Conservation (phyloP, 2,329 filamentous ascomycete genomes). For the Dactylellina parvicollis region DNA sequence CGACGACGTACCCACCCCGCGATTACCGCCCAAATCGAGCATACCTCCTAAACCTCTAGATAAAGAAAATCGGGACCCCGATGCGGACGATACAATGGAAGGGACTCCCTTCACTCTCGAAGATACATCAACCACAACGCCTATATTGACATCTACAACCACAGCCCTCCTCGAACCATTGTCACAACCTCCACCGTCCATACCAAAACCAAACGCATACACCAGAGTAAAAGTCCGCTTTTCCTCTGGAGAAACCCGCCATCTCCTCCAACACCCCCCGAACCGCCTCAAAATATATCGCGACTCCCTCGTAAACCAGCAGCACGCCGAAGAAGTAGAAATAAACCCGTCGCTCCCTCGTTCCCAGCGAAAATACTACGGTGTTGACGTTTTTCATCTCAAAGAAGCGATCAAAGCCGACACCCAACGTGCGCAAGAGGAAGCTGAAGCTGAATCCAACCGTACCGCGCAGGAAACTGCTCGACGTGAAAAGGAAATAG, state of each 20-base stretch:
- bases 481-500: slow-evolving; percentile 65
- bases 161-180: not conserved
- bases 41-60: slow-evolving; percentile 18
- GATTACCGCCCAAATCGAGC: slow-evolving; percentile 13
- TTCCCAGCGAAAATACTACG: slow-evolving; percentile 75
- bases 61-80: slow-evolving; percentile 38
- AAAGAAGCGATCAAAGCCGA: slow-evolving; percentile 76
- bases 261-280: slow-evolving; percentile 45
- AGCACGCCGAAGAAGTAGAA: slow-evolving; percentile 25
- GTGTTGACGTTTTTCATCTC: slow-evolving; percentile 87
- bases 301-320: slow-evolving; percentile 35
- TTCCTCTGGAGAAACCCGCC: slow-evolving; percentile 24
- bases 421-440: slow-evolving; percentile 61
- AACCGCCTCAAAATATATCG: slow-evolving; percentile 39
- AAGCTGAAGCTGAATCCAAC: slow-evolving; percentile 56
- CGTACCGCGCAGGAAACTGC: slow-evolving; percentile 61
- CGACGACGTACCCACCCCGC: slow-evolving; percentile 33
- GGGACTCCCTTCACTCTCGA: slow-evolving; percentile 35
- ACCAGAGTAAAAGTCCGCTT: slow-evolving; percentile 33
- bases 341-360: slow-evolving; percentile 28
- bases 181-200: not conserved
- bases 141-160: not conserved
- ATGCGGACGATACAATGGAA: slow-evolving; percentile 9
- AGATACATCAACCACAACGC: slow-evolving; percentile 1
- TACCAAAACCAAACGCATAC: slow-evolving; percentile 34